Percentiles rank a stretch among this genome's conserved stretches.
These are phyloP conservation scores for Endoconidiophora polonica DNA, from an alignment of 2,329 filamentous ascomycete genomes.

Conservation along the genomic window DNA sequence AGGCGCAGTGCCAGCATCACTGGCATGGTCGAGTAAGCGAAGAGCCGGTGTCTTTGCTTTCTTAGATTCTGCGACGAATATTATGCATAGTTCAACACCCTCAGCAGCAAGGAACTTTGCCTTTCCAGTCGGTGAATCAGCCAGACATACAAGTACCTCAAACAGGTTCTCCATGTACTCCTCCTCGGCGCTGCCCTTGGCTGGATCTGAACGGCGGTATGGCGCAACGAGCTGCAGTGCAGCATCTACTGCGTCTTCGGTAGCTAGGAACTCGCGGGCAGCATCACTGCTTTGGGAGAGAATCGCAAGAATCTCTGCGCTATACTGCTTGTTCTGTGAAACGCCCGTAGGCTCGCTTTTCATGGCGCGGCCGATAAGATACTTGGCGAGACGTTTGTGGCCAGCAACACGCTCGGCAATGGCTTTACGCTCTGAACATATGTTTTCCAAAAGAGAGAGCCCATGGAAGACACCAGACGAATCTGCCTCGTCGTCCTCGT, in stretches of 20 bases:
- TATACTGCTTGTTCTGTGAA: constrained; percentile 87
- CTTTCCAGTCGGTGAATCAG: constrained; percentile 61
- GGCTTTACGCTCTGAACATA: constrained; percentile 49
- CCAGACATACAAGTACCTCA: constrained; percentile 65
- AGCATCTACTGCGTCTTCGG: constrained; percentile 56
- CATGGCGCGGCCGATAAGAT: constrained; percentile 62
- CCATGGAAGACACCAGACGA: constrained; percentile 75
- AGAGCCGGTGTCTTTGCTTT: constrained; percentile 60
- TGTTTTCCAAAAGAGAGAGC: constrained; percentile 66
- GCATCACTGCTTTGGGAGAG: constrained; percentile 57
- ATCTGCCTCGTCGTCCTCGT: constrained; percentile 59
- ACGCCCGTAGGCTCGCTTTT: constrained; percentile 30
- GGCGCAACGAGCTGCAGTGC: constrained; percentile 69
- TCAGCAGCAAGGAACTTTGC: constrained; percentile 72
- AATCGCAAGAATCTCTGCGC: constrained; percentile 81
- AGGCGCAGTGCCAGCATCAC: constrained; percentile 22
- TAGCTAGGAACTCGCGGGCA: constrained; percentile 47
- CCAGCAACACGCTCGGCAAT: constrained; percentile 57
- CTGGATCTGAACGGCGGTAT: constrained; percentile 75
- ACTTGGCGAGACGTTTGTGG: constrained; percentile 51
- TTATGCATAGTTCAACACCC: constrained; percentile 75
- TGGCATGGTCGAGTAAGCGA: constrained; percentile 69
- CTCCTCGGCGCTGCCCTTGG: constrained; percentile 74
- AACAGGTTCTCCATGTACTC: constrained; percentile 94
- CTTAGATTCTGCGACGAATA: constrained; percentile 83